A percentile compares a stretch with the other conserved stretches of the same genome.
These are phyloP conservation scores for Neospora caninum DNA, from an alignment of 169 alveolate genomes.

Conservation along the genomic window DNA sequence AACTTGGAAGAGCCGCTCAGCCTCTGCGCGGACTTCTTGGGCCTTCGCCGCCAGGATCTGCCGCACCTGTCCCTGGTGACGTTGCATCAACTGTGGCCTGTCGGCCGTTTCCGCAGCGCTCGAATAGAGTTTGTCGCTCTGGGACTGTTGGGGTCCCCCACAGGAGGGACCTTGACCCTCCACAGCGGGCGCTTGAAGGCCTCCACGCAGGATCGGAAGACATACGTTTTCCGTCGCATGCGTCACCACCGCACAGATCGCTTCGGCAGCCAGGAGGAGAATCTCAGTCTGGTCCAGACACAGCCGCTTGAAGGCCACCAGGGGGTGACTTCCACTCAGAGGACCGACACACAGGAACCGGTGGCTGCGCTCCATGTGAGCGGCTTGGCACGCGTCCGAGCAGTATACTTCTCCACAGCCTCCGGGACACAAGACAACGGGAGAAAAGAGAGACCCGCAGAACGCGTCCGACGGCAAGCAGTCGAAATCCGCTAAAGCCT, in stretches of 20 bases:
- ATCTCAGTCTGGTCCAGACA: not conserved
- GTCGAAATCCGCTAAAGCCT: not conserved
- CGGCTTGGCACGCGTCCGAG: not conserved
- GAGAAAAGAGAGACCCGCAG: not conserved
- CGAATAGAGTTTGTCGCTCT: not conserved
- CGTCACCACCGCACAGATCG: not conserved
- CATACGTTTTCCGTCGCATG: not conserved
- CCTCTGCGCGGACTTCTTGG: not conserved
- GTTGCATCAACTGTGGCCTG: not conserved
- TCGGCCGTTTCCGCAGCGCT: not conserved
- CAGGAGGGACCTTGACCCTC: too few species aligned
- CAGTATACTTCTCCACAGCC: conserved; percentile 35
- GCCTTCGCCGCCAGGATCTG: not conserved
- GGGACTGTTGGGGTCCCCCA: too few species aligned
- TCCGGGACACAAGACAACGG: not conserved
- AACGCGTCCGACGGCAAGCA: not conserved
- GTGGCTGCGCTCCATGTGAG: not conserved
- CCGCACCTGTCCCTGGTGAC: not conserved
- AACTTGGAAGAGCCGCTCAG: not conserved
- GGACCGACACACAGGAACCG: conserved; percentile 16
- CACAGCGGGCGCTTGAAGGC: too few species aligned
- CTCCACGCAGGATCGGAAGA: not conserved
- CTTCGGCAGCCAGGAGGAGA: conserved; percentile 21
- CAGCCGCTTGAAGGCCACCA: not conserved
- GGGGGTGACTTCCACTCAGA: not conserved